Evolutionary conservation across 768 basidiomycete genomes (phyloP), one percentile per base, ranked within the genome.

Genomic region (Austroboletus festivus): DNA sequence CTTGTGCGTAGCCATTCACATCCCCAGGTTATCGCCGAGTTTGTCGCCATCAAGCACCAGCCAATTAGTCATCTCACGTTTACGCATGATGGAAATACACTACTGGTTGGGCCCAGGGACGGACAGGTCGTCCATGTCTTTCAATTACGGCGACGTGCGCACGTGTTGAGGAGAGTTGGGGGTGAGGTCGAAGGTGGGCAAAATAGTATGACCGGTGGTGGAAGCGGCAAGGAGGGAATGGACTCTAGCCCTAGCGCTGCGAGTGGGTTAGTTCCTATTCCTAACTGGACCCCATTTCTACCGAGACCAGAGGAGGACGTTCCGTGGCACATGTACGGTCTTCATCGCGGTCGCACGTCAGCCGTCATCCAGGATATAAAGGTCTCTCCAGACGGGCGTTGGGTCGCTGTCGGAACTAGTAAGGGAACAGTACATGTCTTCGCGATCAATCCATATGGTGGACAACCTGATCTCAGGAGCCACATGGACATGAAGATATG

Each of bases 371-470:
- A 83, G 45, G 67, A 66, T 12, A 67, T 85, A 12, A 68, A 67
- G 21, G 52, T 60, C 6, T 61, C 66, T 35, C 52, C 62, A 3
- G 83, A 85, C 57, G 83, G 82, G 13, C 65, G 83, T 30, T 91
- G 86, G 85, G 64, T 82, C 16, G 88, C 80, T 3, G 65, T 89
- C 30, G 79, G 75, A n/a, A 89, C 84, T 33, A 59, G 71, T 59
- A 82, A 82, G 55, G 64, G 81, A 48, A 86, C 81, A 0, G 67
- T 83, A 19, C 88, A 92, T 67, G 68, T 91, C 1, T 92, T 89
- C 59, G 79, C 84, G 8, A 71, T 83, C 8, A 86, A 90, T 61
- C 88, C 88, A 4, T 83, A 83, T 49, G 90, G 88, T 1, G 86
- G 90, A 4, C 72, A 71, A 28, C 71, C 84, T 2, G 83, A 89